Base-by-base conservation (phyloP, 129 eudicot genomes). In the Chrysanthemum makinoi region DNA sequence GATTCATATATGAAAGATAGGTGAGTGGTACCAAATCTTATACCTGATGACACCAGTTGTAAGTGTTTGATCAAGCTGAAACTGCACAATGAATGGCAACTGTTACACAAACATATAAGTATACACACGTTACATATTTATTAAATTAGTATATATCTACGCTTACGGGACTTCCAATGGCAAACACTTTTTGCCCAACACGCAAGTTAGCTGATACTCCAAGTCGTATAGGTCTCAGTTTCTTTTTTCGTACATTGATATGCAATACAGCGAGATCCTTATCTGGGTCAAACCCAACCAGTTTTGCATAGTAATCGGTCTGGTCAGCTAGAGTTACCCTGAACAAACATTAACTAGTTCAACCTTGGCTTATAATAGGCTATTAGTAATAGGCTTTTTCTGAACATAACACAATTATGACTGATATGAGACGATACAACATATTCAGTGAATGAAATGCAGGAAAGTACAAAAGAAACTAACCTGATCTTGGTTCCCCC, bases 1-100 rank as follows among this genome's bases (percentile, higher is more conserved):
- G 47, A 39, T n/a, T 10, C 3, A 18, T 57, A 14, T 14, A 5
- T 9, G 6, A 65, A 28, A 33, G 18, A 12, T 54, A 66, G 18
- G 48, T 15, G 20, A 14, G 3, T 17, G 22, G 28, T 39, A 68
- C 72, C 35, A 61, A 61, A 20, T 60, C 39, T 28, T 44, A 13
- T 80, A 91, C 97, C 96, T 88, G 85, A 91, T 88, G 66, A 91
- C 98, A 48, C 96, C 95, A 69, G 96, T 92, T 66, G 95, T 89
- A 50, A 92, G 96, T 35, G 95, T 86, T 77, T 86, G 98, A 75
- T 92, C 96, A 77, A 89, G 98, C 76, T 96, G 96, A 83, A 92
- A 92, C 98, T 92, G 89, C 83, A 84, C 47, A 83, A 48, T 3
- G 19, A 43, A 35, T 63, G 51, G 12, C 5, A 68, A 11, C 19